Conservation (phyloP, 108 stramenopile species). For the Skeletonema menzelii region DNA sequence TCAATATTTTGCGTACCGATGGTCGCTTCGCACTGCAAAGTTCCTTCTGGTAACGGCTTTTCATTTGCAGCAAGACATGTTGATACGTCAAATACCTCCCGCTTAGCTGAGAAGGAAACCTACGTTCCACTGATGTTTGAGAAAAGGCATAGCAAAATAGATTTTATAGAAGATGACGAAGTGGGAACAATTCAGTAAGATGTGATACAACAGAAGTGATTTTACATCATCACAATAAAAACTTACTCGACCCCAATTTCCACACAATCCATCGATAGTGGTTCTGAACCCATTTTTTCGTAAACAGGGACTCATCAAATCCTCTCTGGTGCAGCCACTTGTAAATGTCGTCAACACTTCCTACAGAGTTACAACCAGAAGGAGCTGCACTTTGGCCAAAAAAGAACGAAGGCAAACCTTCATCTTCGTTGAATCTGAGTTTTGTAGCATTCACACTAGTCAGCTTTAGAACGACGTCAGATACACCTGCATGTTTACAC, state of each 20-base stretch:
- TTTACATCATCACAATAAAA: background rate
- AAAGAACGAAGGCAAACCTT: constrained; percentile 43
- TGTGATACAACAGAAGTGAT: background rate
- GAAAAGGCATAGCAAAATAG: background rate
- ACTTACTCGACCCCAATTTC: constrained; percentile 63
- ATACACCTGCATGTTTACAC: constrained; percentile 38
- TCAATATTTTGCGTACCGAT: constrained; percentile 73
- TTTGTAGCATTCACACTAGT: constrained; percentile 54
- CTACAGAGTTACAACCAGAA: constrained; percentile 15
- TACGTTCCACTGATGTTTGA: constrained; percentile 51
- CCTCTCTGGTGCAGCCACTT: constrained; percentile 43
- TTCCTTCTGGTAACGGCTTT: constrained; percentile 68
- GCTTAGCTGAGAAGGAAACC: constrained; percentile 52
- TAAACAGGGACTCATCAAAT: constrained; percentile 51
- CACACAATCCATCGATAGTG: constrained; percentile 82
- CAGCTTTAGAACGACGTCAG: constrained; percentile 36
- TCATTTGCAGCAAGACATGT: constrained; percentile 57
- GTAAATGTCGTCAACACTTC: constrained; percentile 41
- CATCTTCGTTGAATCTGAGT: constrained; percentile 49
- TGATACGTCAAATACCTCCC: constrained; percentile 62
- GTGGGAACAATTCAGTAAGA: background rate
- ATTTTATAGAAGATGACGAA: background rate
- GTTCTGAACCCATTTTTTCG: constrained; percentile 66
- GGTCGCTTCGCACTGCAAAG: constrained; percentile 57
- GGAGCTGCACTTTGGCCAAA: constrained; percentile 23